Evolutionary conservation across 2,329 filamentous ascomycete species (phyloP).

Genomic region (Exophiala bonariae): DNA sequence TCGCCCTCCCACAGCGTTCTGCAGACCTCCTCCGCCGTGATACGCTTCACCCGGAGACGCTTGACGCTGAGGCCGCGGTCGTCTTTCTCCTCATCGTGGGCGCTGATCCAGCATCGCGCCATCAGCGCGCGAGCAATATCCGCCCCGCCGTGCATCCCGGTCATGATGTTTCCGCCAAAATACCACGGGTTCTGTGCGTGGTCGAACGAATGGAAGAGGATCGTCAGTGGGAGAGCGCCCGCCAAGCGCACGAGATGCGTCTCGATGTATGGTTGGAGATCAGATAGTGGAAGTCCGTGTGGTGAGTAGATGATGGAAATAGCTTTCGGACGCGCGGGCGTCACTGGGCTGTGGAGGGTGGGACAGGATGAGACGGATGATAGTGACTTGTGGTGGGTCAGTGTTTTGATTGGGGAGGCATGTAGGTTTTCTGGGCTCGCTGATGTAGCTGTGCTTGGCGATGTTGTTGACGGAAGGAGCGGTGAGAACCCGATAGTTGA

Average conservation of each 20-base stretch:
- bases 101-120: slow-evolving; percentile 54
- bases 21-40: slow-evolving; percentile 36
- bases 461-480: slow-evolving; percentile 13
- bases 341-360: slow-evolving; percentile 8
- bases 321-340: slow-evolving; percentile 31
- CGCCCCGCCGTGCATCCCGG: slow-evolving; percentile 50
- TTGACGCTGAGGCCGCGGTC: slow-evolving; percentile 47
- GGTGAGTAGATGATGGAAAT: slow-evolving; percentile 56
- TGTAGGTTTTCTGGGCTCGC: slow-evolving; percentile 6
- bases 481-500: slow-evolving; percentile 3
- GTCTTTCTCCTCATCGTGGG: slow-evolving; percentile 56
- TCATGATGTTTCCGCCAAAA: slow-evolving; percentile 53
- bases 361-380: slow-evolving; percentile 23
- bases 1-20: slow-evolving; percentile 34
- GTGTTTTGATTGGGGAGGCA: slow-evolving; percentile 1
- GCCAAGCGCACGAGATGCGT: slow-evolving; percentile 44
- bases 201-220: slow-evolving; percentile 55
- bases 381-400: slow-evolving; percentile 13
- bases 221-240: slow-evolving; percentile 50
- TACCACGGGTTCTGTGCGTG: slow-evolving; percentile 55
- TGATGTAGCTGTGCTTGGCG: slow-evolving; percentile 17
- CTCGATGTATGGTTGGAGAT: slow-evolving; percentile 49
- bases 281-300: slow-evolving; percentile 49
- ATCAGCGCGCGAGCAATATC: slow-evolving; percentile 50
- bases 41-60: slow-evolving; percentile 41